Base-by-base conservation (phyloP, 352 stramenopile genomes). In the Globisporangium emineosum region DNA sequence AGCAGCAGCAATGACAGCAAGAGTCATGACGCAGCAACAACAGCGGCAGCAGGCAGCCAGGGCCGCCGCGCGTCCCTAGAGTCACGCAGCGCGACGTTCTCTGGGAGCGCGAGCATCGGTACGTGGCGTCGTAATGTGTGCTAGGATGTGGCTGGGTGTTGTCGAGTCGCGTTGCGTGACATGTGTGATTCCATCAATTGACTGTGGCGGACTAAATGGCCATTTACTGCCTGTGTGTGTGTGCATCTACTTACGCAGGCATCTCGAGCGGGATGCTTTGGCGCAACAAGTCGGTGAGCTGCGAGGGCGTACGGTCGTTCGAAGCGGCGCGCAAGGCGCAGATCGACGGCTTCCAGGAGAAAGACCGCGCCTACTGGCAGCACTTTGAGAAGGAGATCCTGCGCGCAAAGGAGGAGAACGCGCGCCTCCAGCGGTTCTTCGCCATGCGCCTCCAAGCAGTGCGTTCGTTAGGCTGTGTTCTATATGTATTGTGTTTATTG, bases 311-410 rank as follows among this genome's bases (percentile, higher is more conserved):
- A n/a, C 81, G 83, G 25, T 71, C 76, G 49, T 94, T 94, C 54
- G 85, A 94, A 53, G 66, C 71, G 13, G 64, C 72, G 27, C 82
- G 85, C 45, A 88, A 82, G 61, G 67, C 73, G 19, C 83, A 90
- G 62, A 89, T 94, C 67, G 85, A 94, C 66, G 75, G 70, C 17
- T 86, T 80, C 40, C 85, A 90, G 62, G 68, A 79, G 23, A 73
- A 78, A 35, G 85, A 94, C 60, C 81, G 81, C 50, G 63, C 62
- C 33, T 94, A 94, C 63, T 94, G 85, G 85, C 83, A 79, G 23
- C 68, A 79, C n/a, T 94, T 94, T 68, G 81, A 90, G 69, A 75
- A 79, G 40, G 85, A 94, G 71, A 81, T 94, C 21, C 62, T 77
- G 19, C 77, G 76, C 50, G 85, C 75, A 4, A 72, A 75, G 35